A percentile compares a stretch with the other conserved stretches of the same genome.
Evolutionary conservation across 768 basidiomycete species (phyloP).

Genomic region (Podaxis mareebaensis): DNA sequence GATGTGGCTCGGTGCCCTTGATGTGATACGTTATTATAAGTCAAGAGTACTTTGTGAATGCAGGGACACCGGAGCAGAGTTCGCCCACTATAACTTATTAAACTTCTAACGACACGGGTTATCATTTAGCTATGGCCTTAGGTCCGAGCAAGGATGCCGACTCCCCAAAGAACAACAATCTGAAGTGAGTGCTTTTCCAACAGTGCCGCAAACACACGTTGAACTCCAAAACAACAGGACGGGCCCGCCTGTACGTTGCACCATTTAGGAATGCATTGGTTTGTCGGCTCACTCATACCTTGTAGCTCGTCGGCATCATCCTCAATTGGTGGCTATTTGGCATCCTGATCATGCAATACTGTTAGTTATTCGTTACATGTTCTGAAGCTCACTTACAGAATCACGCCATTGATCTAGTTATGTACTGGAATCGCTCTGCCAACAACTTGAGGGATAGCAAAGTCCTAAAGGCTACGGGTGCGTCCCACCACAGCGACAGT

Average conservation of each 20-base stretch:
- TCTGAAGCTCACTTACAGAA: neutral
- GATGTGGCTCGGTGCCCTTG: too few relatives aligned
- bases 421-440: neutral
- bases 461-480: neutral
- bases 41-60: too few relatives aligned
- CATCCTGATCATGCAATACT: conserved; percentile 14
- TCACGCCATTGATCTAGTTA: neutral
- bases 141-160: neutral
- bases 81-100: too few relatives aligned
- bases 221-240: neutral
- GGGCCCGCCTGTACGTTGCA: neutral
- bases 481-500: neutral
- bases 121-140: neutral
- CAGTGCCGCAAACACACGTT: neutral
- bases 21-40: too few relatives aligned
- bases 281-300: neutral
- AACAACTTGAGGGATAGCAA: conserved; percentile 3
- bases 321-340: conserved; percentile 17
- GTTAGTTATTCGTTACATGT: neutral
- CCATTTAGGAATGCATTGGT: neutral
- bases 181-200: neutral
- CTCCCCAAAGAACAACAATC: neutral
- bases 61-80: too few relatives aligned
- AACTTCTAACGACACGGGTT: neutral
- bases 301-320: conserved; percentile 3